These are phyloP conservation scores for Camellia sinensis DNA, from an alignment of 148 eudicot species.

Conservation along the genomic window DNA sequence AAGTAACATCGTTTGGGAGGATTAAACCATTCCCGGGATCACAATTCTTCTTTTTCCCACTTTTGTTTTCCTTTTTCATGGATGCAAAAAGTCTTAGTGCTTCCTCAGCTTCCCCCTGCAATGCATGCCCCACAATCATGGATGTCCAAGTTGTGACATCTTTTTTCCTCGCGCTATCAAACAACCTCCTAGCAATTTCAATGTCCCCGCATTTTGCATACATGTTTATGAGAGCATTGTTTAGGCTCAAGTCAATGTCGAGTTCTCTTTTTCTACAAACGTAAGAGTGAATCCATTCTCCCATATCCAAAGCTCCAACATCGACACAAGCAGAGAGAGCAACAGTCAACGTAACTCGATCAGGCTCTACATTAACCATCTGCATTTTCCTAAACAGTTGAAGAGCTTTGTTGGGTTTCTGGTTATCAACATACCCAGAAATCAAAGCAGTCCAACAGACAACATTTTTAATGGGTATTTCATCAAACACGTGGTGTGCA, in stretches of 20 bases:
- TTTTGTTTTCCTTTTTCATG: constrained; percentile 25
- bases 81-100: constrained; percentile 39
- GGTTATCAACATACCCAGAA: constrained; percentile 32
- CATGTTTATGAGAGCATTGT: constrained; percentile 41
- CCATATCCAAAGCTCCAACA: constrained; percentile 41
- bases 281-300: constrained; percentile 39
- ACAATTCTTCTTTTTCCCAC: neutral
- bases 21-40: constrained; percentile 9
- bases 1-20: constrained; percentile 43
- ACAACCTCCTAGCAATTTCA: constrained; percentile 29
- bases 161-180: constrained; percentile 25
- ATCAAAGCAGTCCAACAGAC: constrained; percentile 48
- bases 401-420: constrained; percentile 30
- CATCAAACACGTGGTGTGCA: constrained; percentile 40
- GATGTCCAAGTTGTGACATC: constrained; percentile 58
- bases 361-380: constrained; percentile 30
- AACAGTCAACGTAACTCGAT: constrained; percentile 41
- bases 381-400: constrained; percentile 37
- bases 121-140: constrained; percentile 53
- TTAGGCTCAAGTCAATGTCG: constrained; percentile 24
- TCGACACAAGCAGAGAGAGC: constrained; percentile 44
- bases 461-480: constrained; percentile 36
- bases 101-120: constrained; percentile 39
- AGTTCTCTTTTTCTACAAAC: constrained; percentile 16
- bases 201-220: constrained; percentile 49